phyloP scores from a whole-genome alignment of 805 yeast genomes.

The Ogataea nonfermentans region DNA sequence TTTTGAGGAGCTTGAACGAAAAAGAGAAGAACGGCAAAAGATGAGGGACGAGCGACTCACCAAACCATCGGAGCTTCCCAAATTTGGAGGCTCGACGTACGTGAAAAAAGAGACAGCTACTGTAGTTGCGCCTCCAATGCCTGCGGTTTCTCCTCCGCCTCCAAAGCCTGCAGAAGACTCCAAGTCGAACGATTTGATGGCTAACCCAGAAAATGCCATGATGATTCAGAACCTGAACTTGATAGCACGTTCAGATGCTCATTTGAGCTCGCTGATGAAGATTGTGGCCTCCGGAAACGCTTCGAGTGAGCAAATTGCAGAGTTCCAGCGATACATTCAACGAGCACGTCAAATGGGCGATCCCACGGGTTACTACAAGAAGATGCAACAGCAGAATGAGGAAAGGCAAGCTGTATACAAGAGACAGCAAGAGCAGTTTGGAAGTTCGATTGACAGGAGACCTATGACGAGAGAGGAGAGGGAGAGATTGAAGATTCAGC shows the following conservation, averaged over 20 bases:
- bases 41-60: constrained; percentile 34
- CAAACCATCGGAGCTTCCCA: constrained; percentile 4
- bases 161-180: constrained; percentile 15
- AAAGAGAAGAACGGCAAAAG: constrained; percentile 31
- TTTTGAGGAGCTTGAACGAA: constrained; percentile 31
- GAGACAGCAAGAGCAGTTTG: constrained; percentile 16
- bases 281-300: constrained; percentile 85
- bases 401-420: constrained; percentile 11
- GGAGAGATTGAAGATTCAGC: constrained; percentile 20
- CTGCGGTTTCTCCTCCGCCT: constrained; percentile 1
- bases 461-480: constrained; percentile 22
- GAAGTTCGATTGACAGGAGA: constrained; percentile 23
- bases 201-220: constrained; percentile 63
- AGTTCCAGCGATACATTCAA: constrained; percentile 78
- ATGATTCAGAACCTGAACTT: constrained; percentile 84
- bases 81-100: not conserved
- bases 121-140: constrained; percentile 1
- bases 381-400: constrained; percentile 21
- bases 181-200: constrained; percentile 29
- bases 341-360: constrained; percentile 75
- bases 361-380: constrained; percentile 28
- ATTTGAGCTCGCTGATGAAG: constrained; percentile 72
- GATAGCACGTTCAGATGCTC: constrained; percentile 72
- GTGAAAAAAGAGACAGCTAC: constrained; percentile 2
- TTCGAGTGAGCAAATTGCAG: constrained; percentile 62